Evolutionary conservation across 148 eudicot genomes (phyloP).

Genomic region (Vaccinium macrocarpon): DNA sequence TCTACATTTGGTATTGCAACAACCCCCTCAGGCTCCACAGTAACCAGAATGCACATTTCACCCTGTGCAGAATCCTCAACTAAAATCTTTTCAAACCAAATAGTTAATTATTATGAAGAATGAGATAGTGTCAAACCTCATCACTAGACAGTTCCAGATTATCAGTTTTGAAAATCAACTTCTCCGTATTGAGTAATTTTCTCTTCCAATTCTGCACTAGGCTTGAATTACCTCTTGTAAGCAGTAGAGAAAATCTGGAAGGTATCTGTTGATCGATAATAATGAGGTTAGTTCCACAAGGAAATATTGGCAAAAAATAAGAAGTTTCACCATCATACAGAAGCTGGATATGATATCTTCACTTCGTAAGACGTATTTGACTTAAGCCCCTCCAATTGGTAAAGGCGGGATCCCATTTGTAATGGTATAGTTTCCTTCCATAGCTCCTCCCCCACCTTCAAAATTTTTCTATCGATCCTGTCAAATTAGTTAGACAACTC

Average conservation of each 20-base stretch:
- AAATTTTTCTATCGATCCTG: conserved; percentile 40
- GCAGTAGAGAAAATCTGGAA: conserved; percentile 63
- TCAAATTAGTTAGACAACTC: not conserved
- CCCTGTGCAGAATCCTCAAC: conserved; percentile 35
- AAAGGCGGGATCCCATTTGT: conserved; percentile 59
- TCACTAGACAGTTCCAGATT: conserved; percentile 28
- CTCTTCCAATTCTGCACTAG: conserved; percentile 45
- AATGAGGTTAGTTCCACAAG: conserved; percentile 4
- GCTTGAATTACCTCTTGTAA: conserved; percentile 49
- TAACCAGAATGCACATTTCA: conserved; percentile 51
- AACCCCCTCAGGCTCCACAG: conserved; percentile 81
- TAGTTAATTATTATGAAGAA: not conserved
- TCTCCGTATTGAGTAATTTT: conserved; percentile 81
- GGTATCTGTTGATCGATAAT: conserved; percentile 54
- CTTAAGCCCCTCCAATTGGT: conserved; percentile 64
- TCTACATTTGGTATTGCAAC: conserved; percentile 67
- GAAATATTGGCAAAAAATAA: conserved; percentile 11
- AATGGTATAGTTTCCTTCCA: conserved; percentile 65
- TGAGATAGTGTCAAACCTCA: conserved; percentile 43
- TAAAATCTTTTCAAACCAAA: conserved; percentile 11
- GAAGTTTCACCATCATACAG: conserved; percentile 46
- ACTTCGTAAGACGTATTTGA: conserved; percentile 83
- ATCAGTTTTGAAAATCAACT: conserved; percentile 73
- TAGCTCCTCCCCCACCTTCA: conserved; percentile 74
- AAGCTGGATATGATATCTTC: conserved; percentile 98